Evolutionary conservation across 2,329 filamentous ascomycete species (phyloP), one percentile per base, ranked within the genome.

Genomic region (Sclerotinia minor): DNA sequence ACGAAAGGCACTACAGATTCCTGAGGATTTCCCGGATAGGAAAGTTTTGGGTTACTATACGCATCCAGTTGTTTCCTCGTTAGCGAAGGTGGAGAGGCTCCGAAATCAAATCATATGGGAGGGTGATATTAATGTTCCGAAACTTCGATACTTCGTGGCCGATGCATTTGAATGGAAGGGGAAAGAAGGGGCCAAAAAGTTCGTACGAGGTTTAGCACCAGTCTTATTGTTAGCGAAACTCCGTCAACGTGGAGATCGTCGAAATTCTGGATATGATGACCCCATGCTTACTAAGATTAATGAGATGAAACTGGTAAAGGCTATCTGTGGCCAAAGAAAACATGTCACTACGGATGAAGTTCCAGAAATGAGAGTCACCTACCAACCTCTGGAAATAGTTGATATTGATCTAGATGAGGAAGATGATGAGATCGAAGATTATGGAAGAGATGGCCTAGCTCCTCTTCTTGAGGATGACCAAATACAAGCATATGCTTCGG

Each of bases 111-210:
- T 91, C 52, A 79, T 80, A 13, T 92, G 89, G 86, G 84, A 88
- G 67, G 80, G 81, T 54, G 80, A 84, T 0, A 81, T 95, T 24
- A 86, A 96, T 72, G 82, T 91, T 17, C 74, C 80, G 5, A 87
- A 85, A 0, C 79, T 99, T 47, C 85, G 94, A 47, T 83, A 84
- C 19, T 97, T 97, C 76, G 85, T 89, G 0, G 84, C 85, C 0
- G 89, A 96, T 71, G 89, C 89, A 0, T 96, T 99, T 72, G 92
- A 94, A 69, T 99, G 95, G 95, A 87, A 85, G 5, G 90, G 88
- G 73, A 85, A 88, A 38, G 84, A 84, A 63, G 94, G 94, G 0
- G 93, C 94, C 21, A 86, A 90, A 75, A 96, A 97, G 75, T 91
- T 97, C 69, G 88, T 97, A 38, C 86, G 89, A 19, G 89, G 91